Percentiles rank a stretch among this genome's conserved stretches.
These are phyloP conservation scores for Eurotiales sp. DNA, from an alignment of 2,329 filamentous ascomycete genomes.

Conservation along the genomic window DNA sequence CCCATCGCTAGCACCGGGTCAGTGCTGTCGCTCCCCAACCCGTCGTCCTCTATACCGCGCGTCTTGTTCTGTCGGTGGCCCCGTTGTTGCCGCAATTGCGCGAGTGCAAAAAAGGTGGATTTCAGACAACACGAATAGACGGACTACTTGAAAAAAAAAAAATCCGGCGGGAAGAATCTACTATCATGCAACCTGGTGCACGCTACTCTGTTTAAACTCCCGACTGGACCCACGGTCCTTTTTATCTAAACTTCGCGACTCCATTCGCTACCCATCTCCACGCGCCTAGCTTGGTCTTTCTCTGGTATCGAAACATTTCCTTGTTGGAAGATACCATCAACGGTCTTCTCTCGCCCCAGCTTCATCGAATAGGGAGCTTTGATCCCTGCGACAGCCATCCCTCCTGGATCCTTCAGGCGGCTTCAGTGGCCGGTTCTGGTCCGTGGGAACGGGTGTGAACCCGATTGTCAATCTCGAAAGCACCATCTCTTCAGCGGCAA, in stretches of 20 bases:
- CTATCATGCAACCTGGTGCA: constrained; percentile 16
- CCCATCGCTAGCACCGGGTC: constrained; percentile 13
- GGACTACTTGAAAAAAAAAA: background rate
- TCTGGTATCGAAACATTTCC: constrained; percentile 8
- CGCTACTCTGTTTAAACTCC: constrained; percentile 10
- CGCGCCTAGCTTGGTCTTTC: background rate
- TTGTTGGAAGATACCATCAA: constrained; percentile 9
- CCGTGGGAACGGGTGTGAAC: constrained; percentile 31
- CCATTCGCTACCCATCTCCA: too few species aligned
- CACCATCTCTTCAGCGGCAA: constrained; percentile 1
- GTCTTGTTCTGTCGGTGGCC: background rate
- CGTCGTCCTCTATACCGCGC: background rate
- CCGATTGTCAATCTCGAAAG: constrained; percentile 29
- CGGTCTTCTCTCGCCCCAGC: background rate
- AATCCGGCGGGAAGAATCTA: background rate
- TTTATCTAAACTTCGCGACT: background rate
- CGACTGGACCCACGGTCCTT: constrained; percentile 15
- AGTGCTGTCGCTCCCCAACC: constrained; percentile 7
- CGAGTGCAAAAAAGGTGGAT: background rate
- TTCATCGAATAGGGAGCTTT: constrained; percentile 21
- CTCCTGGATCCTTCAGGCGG: constrained; percentile 48
- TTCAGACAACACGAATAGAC: too few species aligned
- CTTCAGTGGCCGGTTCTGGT: constrained; percentile 49
- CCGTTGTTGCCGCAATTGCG: background rate
- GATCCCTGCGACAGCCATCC: constrained; percentile 26